Conservation (phyloP, 2,329 filamentous ascomycete species). For the Teratosphaeriaceae sp. region DNA sequence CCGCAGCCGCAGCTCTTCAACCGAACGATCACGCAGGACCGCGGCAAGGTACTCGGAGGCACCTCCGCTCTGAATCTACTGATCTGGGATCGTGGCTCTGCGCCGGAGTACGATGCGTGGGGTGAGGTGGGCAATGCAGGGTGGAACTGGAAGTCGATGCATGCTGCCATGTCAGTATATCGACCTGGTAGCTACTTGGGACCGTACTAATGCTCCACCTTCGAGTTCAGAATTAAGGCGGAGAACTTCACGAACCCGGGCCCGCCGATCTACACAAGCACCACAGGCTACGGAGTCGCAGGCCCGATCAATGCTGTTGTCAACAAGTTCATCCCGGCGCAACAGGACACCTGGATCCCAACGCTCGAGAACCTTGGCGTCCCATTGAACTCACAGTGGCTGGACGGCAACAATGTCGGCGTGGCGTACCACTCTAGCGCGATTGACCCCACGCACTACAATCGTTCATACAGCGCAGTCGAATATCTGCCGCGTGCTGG, state of each 20-base stretch:
- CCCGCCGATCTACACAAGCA: slow-evolving; percentile 1
- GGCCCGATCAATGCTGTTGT: slow-evolving; percentile 31
- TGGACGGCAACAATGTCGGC: slow-evolving; percentile 3
- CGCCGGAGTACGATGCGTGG: slow-evolving; percentile 32
- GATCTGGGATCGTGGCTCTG: slow-evolving; percentile 14
- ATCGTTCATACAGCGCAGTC: slow-evolving; percentile 4
- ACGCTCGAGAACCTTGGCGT: slow-evolving; percentile 7
- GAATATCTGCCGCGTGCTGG: slow-evolving; percentile 39
- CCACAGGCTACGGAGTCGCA: slow-evolving; percentile 1
- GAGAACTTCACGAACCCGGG: slow-evolving; percentile 24
- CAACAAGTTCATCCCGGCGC: slow-evolving; percentile 5
- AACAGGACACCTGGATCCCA: slow-evolving; percentile 5
- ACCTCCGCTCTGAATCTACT: slow-evolving; percentile 32
- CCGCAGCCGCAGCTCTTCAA: neutral
- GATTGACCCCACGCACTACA: slow-evolving; percentile 2
- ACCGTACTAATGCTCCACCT: neutral
- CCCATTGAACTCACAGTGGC: neutral
- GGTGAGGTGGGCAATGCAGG: slow-evolving; percentile 21
- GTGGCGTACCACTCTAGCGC: neutral
- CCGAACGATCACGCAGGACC: slow-evolving; percentile 1
- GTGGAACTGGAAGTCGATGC: slow-evolving; percentile 34
- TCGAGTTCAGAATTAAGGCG: slow-evolving; percentile 14
- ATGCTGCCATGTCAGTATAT: slow-evolving; percentile 23
- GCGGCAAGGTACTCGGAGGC: slow-evolving; percentile 21
- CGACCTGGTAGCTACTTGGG: too few species aligned